Conservation (phyloP, 176 grass and related monocot genomes). For the Paspalum vaginatum region DNA sequence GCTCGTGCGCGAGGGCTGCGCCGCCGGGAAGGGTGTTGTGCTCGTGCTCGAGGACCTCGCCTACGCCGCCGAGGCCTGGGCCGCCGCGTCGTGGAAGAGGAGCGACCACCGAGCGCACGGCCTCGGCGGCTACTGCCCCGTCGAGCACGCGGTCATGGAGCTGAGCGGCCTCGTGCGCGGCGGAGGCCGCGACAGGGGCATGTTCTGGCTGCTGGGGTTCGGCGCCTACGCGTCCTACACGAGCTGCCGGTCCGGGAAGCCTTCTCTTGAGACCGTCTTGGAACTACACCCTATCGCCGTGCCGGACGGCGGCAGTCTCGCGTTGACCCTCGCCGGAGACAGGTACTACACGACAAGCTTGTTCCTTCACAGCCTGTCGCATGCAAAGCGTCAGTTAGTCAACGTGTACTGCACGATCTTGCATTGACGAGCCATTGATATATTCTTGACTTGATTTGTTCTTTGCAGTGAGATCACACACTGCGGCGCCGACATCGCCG, state of each 20-base stretch:
- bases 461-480: conserved; percentile 24
- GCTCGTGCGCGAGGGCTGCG: conserved; percentile 55
- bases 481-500: not conserved
- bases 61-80: conserved; percentile 61
- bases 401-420: not conserved
- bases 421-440: not conserved
- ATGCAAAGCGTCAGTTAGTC: not conserved
- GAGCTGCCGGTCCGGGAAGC: conserved; percentile 39
- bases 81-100: conserved; percentile 33
- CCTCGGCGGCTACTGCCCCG: conserved; percentile 50
- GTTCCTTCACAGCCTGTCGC: not conserved
- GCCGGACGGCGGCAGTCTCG: conserved; percentile 32
- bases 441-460: not conserved
- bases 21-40: conserved; percentile 52
- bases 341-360: conserved; percentile 52
- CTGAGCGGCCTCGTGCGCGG: conserved; percentile 53
- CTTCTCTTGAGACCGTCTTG: conserved; percentile 55
- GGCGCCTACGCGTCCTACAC: conserved; percentile 35
- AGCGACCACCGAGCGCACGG: not conserved
- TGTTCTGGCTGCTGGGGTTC: conserved; percentile 70
- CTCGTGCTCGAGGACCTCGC: conserved; percentile 74
- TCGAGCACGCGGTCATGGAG: conserved; percentile 80
- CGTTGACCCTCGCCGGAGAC: conserved; percentile 48
- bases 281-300: conserved; percentile 43
- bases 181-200: conserved; percentile 18